These are phyloP conservation scores for Limonium bicolor DNA, from an alignment of 148 eudicot species.

Conservation along the genomic window DNA sequence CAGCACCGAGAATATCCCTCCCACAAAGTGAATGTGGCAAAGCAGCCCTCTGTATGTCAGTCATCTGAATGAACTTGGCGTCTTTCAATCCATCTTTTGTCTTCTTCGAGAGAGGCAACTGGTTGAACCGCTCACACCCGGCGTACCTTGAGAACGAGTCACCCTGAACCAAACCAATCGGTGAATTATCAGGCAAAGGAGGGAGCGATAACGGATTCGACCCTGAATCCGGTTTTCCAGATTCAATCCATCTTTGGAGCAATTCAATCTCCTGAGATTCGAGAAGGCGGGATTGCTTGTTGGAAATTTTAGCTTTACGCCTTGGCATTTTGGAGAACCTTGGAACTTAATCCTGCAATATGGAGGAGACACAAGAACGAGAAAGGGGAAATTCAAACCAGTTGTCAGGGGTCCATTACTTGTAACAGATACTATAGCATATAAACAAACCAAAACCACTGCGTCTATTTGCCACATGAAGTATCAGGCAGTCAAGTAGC, in stretches of 20 bases:
- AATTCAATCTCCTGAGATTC: constrained; percentile 53
- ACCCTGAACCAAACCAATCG: constrained; percentile 33
- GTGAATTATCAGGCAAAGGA: constrained; percentile 30
- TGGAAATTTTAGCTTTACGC: constrained; percentile 14
- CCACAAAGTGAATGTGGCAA: constrained; percentile 84
- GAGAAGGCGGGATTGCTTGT: constrained; percentile 27
- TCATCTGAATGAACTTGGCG: constrained; percentile 33
- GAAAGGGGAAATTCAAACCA: too few relatives aligned
- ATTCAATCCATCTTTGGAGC: constrained; percentile 56
- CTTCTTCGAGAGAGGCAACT: constrained; percentile 62
- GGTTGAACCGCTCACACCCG: constrained; percentile 46
- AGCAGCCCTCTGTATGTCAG: constrained; percentile 82
- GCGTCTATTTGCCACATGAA: too few relatives aligned
- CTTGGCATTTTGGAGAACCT: too few relatives aligned
- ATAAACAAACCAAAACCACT: too few relatives aligned
- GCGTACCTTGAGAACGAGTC: constrained; percentile 46
- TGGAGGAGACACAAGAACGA: too few relatives aligned
- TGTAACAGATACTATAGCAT: too few relatives aligned
- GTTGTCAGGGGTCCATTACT: too few relatives aligned
- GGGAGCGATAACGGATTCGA: constrained; percentile 58
- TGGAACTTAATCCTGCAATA: too few relatives aligned
- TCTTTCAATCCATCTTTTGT: constrained; percentile 60
- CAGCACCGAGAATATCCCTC: constrained; percentile 87
- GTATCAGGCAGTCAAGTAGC: too few relatives aligned
- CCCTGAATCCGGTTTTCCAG: constrained; percentile 51